Conservation (phyloP, 2,329 filamentous ascomycete genomes). For the Didymella arachidicola region DNA sequence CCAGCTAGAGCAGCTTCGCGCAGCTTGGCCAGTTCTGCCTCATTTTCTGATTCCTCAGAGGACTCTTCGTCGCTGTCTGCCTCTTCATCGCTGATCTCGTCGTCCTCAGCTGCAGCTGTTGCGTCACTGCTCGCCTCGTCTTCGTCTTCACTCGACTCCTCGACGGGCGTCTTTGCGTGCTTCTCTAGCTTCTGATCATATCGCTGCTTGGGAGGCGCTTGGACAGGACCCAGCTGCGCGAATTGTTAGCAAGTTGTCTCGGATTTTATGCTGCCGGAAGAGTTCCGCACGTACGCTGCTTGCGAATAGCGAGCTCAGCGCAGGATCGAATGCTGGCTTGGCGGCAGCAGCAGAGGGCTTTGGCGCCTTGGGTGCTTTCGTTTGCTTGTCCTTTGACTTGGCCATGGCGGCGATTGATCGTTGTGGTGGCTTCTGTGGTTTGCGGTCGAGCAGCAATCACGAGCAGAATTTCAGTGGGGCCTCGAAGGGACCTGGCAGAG, state of each 20-base stretch:
- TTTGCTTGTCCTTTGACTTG: constrained; percentile 42
- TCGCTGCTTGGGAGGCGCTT: constrained; percentile 52
- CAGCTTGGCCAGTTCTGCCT: constrained; percentile 36
- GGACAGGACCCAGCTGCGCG: constrained; percentile 46
- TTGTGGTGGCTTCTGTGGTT: constrained; percentile 1
- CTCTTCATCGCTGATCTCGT: constrained; percentile 42
- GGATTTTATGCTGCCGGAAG: constrained; percentile 3
- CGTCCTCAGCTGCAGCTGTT: constrained; percentile 54
- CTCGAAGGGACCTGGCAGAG: constrained; percentile 6
- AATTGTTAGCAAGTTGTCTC: constrained; percentile 23
- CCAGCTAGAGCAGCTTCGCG: constrained; percentile 38
- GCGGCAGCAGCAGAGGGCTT: constrained; percentile 35
- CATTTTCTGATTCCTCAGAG: constrained; percentile 33
- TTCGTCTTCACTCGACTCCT: constrained; percentile 49
- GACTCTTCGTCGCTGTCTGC: constrained; percentile 29
- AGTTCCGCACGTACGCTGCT: constrained; percentile 44
- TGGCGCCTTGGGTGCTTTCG: constrained; percentile 23
- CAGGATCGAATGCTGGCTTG: constrained; percentile 53
- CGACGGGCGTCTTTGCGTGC: constrained; percentile 23
- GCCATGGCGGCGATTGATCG: constrained; percentile 35
- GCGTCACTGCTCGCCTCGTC: constrained; percentile 39
- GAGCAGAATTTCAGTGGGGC: constrained; percentile 43
- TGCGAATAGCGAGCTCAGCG: constrained; percentile 58
- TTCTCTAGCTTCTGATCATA: constrained; percentile 39
- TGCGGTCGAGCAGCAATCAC: constrained; percentile 21